Evolutionary conservation across 805 yeast genomes (phyloP).

Genomic region (Phaffomyces antillensis): DNA sequence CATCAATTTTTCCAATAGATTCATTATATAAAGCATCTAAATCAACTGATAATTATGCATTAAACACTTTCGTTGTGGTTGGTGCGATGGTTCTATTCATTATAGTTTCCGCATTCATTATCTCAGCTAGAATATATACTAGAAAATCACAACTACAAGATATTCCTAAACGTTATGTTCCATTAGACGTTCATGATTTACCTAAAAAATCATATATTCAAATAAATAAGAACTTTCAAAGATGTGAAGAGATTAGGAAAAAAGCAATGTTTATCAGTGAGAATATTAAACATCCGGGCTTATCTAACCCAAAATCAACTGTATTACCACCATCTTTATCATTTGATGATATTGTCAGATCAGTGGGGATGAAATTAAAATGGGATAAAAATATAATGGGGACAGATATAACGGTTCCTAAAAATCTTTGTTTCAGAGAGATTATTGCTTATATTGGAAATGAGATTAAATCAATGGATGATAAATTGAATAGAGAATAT

Average conservation of each 20-base stretch:
- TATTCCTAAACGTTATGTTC: slow-evolving; percentile 74
- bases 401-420: slow-evolving; percentile 29
- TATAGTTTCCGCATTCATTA: slow-evolving; percentile 40
- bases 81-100: slow-evolving; percentile 60
- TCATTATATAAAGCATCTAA: slow-evolving; percentile 56
- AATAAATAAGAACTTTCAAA: slow-evolving; percentile 33
- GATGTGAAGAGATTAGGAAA: slow-evolving; percentile 34
- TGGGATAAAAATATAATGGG: slow-evolving; percentile 37
- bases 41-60: slow-evolving; percentile 53
- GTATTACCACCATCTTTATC: slow-evolving; percentile 31
- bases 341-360: slow-evolving; percentile 50
- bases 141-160: slow-evolving; percentile 56
- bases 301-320: slow-evolving; percentile 36
- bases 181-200: slow-evolving; percentile 53
- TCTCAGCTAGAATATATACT: slow-evolving; percentile 52
- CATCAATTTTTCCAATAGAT: slow-evolving; percentile 74
- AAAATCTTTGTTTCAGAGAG: slow-evolving; percentile 36
- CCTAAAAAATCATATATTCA: slow-evolving; percentile 37
- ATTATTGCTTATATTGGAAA: slow-evolving; percentile 29
- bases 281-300: slow-evolving; percentile 43
- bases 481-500: slow-evolving; percentile 24
- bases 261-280: slow-evolving; percentile 35
- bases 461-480: slow-evolving; percentile 17
- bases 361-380: slow-evolving; percentile 52
- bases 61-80: slow-evolving; percentile 76